phyloP scores from a whole-genome alignment of 1,284 basidiomycete genomes.

The Microbotryum saponariae region DNA sequence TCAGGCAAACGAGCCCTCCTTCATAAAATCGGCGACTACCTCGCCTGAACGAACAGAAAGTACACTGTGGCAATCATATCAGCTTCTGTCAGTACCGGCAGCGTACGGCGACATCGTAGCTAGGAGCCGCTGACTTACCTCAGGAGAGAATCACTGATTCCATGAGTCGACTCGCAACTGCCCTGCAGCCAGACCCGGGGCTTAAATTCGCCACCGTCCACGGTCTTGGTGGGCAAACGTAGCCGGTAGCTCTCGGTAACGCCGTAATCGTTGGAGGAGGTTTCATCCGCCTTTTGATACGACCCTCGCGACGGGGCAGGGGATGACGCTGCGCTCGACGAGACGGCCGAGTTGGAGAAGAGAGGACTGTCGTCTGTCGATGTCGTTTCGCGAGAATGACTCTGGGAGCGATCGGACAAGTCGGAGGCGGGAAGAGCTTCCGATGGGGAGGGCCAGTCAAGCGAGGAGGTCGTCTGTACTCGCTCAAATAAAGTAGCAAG shows the following conservation, averaged over 20 bases:
- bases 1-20: conserved; percentile 23
- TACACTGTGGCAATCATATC: conserved; percentile 13
- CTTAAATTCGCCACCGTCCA: conserved; percentile 37
- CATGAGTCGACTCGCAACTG: conserved; percentile 53
- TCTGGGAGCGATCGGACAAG: neutral
- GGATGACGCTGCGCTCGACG: conserved; percentile 6
- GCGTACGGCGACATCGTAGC: neutral
- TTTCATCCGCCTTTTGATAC: neutral
- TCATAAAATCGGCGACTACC: conserved; percentile 16
- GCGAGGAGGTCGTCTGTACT: neutral
- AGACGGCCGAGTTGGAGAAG: neutral
- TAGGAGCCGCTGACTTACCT: conserved; percentile 38
- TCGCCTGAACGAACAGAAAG: conserved; percentile 31
- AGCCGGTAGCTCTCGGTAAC: conserved; percentile 39
- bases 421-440: neutral
- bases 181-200: conserved; percentile 54
- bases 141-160: conserved; percentile 53
- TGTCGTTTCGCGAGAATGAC: neutral
- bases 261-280: conserved; percentile 1
- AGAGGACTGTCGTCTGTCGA: neutral
- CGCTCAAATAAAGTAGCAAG: conserved; percentile 1
- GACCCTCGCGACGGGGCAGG: conserved; percentile 36
- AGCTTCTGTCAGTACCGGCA: neutral
- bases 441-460: neutral
- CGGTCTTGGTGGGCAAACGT: conserved; percentile 43